Percentiles rank a stretch among this genome's conserved stretches.
Evolutionary conservation across 139 green algal genomes (phyloP).

Genomic region (Zygnema cylindricum): DNA sequence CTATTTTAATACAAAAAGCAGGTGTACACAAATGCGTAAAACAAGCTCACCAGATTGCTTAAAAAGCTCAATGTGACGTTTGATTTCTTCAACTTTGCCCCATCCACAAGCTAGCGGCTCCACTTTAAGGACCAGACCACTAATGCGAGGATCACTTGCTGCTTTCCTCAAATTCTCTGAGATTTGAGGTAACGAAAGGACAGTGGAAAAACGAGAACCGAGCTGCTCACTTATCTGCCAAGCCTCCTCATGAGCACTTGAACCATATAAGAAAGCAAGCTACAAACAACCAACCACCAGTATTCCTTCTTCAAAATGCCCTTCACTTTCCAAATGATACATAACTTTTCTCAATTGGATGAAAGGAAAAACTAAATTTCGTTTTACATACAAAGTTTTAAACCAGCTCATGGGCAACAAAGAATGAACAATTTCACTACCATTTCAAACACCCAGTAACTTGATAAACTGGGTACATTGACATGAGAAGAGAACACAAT

Average conservation of each 20-base stretch:
- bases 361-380: too few species aligned
- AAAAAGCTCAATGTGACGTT: conserved; percentile 72
- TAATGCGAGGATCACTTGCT: conserved; percentile 83
- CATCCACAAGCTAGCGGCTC: conserved; percentile 74
- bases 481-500: neutral
- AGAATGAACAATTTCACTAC: too few species aligned
- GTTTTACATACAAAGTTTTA: too few species aligned
- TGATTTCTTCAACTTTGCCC: conserved; percentile 80
- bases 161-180: conserved; percentile 83
- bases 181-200: conserved; percentile 71
- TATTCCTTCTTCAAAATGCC: too few species aligned
- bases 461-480: neutral
- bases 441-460: too few species aligned
- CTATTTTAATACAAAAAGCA: too few species aligned
- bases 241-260: neutral
- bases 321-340: too few species aligned
- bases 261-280: neutral
- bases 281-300: neutral
- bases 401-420: too few species aligned
- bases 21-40: too few species aligned
- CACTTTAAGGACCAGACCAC: conserved; percentile 85
- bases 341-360: too few species aligned
- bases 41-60: conserved; percentile 46
- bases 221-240: conserved; percentile 64
- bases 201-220: conserved; percentile 64